Conservation (phyloP, 768 basidiomycete species). For the Krasilnikovozyma curviuscula region DNA sequence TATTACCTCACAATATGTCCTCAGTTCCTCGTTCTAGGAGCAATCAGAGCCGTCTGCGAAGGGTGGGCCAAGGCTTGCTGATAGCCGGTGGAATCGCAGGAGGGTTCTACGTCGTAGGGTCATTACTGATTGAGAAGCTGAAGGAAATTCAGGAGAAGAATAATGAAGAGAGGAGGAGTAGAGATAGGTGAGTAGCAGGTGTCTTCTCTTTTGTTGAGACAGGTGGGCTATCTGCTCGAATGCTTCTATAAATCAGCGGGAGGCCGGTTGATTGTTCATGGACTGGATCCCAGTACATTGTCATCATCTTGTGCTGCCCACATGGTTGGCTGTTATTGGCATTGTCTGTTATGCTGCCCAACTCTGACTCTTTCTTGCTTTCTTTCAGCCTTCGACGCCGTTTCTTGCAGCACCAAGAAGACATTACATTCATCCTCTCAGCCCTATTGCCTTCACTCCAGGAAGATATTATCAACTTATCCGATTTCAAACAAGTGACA, state of each 20-base stretch:
- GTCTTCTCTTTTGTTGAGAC: not conserved
- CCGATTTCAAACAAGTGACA: conserved; percentile 6
- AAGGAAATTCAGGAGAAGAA: conserved; percentile 1
- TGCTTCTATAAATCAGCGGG: no score
- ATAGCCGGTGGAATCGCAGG: conserved; percentile 4
- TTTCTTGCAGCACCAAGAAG: conserved; percentile 11
- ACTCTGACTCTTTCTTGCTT: not conserved
- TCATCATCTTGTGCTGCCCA: not conserved
- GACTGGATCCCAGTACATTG: not conserved
- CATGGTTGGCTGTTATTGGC: not conserved
- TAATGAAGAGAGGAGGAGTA: conserved; percentile 4
- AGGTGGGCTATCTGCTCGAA: no score
- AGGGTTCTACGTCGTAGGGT: conserved; percentile 6
- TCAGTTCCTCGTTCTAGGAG: no score
- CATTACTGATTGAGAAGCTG: conserved; percentile 5
- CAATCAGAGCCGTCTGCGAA: no score
- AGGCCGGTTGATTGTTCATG: no score
- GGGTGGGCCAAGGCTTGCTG: no score
- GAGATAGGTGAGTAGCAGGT: conserved; percentile 4
- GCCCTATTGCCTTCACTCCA: conserved; percentile 8
- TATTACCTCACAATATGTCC: no score
- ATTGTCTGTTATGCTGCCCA: not conserved
- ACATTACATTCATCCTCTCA: conserved; percentile 10
- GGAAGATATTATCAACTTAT: conserved; percentile 1
- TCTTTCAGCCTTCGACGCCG: conserved; percentile 4